Evolutionary conservation across 2,329 filamentous ascomycete species (phyloP), one percentile per base, ranked within the genome.

Genomic region (Aspergillus thermomutatus): DNA sequence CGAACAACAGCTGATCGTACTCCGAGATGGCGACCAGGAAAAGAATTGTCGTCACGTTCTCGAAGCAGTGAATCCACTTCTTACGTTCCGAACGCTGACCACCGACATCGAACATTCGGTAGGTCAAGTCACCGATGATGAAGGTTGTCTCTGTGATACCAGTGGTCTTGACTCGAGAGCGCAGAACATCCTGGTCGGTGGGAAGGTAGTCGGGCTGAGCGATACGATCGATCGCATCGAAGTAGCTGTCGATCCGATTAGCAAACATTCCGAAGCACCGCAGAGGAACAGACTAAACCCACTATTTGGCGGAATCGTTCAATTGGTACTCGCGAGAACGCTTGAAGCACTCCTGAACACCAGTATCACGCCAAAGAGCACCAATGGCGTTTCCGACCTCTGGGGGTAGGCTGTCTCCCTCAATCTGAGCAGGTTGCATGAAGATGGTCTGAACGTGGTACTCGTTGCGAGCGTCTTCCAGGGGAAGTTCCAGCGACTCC

Each of bases 61-160:
- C 92, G 77, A 97, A 97, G 80, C 92, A 96, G 81, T 97, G 92
- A 68, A 97, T 97, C 92, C 92, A 97, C 86, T 97, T 97, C 89
- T 97, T 97, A 74, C 92, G 88, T 79, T 97, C 92, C 6, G 91
- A 96, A 74, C 92, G 86, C 78, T 96, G 92, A 64, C 92, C 93
- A 83, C 92, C 92, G 48, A 97, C 92, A 70, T 97, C 92, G 78
- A 96, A 96, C 92, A 97, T 96, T 65, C 92, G 87, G 81, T 96
- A 97, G 56, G 92, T 96, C 63, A 97, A 82, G 69, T 96, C 90
- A 64, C 91, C 92, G 64, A 96, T 96, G 74, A 94, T 94, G 79
- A 97, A 96, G 31, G 90, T 94, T 23, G 92, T 97, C 79, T 96
- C 92, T 31, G 92, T 96, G 72, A 97, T 96, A 87, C 92, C 92